phyloP scores from a whole-genome alignment of 1,139 yeast genomes.

The Kurtzmaniella quercitrusa region DNA sequence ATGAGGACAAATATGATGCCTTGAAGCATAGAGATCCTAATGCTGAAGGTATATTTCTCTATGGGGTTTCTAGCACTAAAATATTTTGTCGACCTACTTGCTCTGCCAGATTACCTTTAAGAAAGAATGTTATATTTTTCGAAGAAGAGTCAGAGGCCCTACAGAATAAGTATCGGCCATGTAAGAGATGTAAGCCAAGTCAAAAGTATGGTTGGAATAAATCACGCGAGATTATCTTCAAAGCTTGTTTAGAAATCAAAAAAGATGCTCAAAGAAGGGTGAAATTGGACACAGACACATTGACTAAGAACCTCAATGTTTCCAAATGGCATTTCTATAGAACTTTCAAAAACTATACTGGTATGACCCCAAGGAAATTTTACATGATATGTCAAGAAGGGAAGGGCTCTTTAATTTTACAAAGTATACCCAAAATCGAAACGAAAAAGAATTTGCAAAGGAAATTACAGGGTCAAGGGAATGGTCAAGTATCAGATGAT shows the following conservation, averaged over 20 bases:
- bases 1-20: conserved; percentile 7
- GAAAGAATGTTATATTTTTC: conserved; percentile 7
- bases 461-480: neutral
- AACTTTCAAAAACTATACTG: conserved; percentile 19
- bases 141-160: conserved; percentile 7
- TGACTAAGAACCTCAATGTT: conserved; percentile 13
- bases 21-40: conserved; percentile 7
- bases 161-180: conserved; percentile 6
- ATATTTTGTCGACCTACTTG: conserved; percentile 12
- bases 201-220: conserved; percentile 11
- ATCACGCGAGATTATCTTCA: conserved; percentile 9
- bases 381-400: conserved; percentile 11
- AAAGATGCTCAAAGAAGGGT: conserved; percentile 6
- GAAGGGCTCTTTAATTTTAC: neutral
- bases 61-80: conserved; percentile 9
- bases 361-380: conserved; percentile 17
- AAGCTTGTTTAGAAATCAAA: conserved; percentile 11
- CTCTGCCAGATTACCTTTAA: conserved; percentile 9
- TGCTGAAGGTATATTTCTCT: conserved; percentile 9
- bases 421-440: conserved; percentile 9
- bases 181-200: conserved; percentile 11
- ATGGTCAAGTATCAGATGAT: neutral
- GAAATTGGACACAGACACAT: conserved; percentile 8
- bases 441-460: conserved; percentile 9
- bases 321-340: conserved; percentile 25